Percentiles rank a stretch among this genome's conserved stretches.
Conservation (phyloP, 305 asterid genomes). For the Solanum hybrid region DNA sequence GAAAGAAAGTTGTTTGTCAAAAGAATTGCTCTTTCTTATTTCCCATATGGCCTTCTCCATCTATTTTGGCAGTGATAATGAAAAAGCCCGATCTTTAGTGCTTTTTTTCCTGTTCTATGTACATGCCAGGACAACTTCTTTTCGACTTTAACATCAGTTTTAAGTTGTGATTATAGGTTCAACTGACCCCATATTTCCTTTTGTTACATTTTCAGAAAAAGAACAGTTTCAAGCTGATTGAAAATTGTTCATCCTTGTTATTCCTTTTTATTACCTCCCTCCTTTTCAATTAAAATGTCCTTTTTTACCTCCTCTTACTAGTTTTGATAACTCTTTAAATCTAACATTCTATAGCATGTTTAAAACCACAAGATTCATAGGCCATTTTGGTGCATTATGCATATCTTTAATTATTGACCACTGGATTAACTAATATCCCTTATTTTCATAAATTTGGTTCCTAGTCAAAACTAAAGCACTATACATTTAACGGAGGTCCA, state of each 20-base stretch:
- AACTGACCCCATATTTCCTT: not conserved
- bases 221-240: not conserved
- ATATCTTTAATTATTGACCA: not conserved
- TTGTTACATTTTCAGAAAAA: not conserved
- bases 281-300: not conserved
- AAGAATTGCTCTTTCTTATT: not conserved
- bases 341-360: not conserved
- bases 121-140: not conserved
- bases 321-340: not conserved
- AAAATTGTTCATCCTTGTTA: not conserved
- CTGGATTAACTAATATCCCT: not conserved
- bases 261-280: not conserved
- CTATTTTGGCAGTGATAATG: not conserved
- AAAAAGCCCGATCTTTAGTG: not conserved
- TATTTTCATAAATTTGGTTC: not conserved
- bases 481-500: not conserved
- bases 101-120: not conserved
- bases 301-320: not conserved
- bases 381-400: not conserved
- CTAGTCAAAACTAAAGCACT: not conserved
- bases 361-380: not conserved
- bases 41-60: not conserved
- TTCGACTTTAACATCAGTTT: too few species aligned
- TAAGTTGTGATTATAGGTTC: not conserved
- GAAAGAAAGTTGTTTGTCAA: not conserved